Base-by-base conservation (phyloP, 2,329 filamentous ascomycete genomes). In the Colletotrichum tofieldiae region DNA sequence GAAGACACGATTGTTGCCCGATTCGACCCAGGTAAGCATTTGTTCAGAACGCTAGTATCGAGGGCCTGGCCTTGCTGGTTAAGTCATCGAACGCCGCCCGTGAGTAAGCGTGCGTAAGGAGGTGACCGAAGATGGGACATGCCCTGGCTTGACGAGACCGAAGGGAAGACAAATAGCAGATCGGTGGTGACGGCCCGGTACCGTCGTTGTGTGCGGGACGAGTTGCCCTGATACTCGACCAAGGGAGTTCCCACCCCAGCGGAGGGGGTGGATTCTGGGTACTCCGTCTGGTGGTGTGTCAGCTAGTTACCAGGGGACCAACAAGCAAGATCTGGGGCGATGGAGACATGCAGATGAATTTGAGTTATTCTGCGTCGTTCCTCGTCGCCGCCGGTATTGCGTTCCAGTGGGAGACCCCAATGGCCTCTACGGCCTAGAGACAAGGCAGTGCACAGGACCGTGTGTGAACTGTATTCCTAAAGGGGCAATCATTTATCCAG, bases 51-150 rank as follows among this genome's bases (percentile, higher is more conserved):
- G 45, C 51, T 61, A 45, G 37, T 35, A 68, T 59, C 65, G 29
- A 45, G 56, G 54, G 52, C 43, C 32, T 72, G 65, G 70, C 60
- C 66, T 64, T 65, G 54, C 54, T 39, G 47, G 65, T 65, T 51
- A 70, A 45, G 54, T 72, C 70, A 72, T 70, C 59, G 60, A 72
- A 55, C 66, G 41, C 26, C 54, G 52, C 52, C 26, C 60, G 60
- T 70, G 70, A 72, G 65, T 72, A 70, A 72, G 70, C 70, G 66
- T 70, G 54, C 47, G 65, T 72, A 43, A 72, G 69, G 55, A 60
- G 67, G 54, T 20, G 59, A 60, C 35, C 59, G 52, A 55, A 60
- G 59, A 59, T 60, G 39, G 45, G 39, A 14, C 59, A 41, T 60
- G 23, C 26, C 45, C 64, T 52, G 67, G 20, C 20, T 52, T 32